Conservation (phyloP, 2,329 filamentous ascomycete genomes). For the Aspergillus candidus region DNA sequence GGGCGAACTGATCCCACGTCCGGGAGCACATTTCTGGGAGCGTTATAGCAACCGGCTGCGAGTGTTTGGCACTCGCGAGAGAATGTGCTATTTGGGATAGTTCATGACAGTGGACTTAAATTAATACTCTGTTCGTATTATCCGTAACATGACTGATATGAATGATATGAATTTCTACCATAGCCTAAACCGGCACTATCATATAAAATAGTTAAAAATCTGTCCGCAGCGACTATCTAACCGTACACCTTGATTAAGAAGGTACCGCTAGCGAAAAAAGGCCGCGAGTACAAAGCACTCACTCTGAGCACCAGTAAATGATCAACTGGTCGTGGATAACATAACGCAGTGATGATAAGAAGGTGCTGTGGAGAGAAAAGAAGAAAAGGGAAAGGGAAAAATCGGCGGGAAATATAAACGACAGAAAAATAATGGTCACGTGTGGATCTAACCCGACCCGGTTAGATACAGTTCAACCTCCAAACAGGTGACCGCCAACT, state of each 20-base stretch:
- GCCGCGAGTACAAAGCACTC: conserved; percentile 55
- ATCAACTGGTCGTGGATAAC: conserved; percentile 71
- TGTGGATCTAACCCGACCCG: conserved; percentile 25
- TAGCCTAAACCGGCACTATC: background rate
- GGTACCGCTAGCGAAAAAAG: conserved; percentile 99
- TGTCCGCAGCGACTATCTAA: conserved; percentile 98
- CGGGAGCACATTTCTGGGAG: conserved; percentile 50
- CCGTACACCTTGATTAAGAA: conserved; percentile 73
- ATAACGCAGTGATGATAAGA: conserved; percentile 90
- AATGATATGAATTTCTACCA: background rate
- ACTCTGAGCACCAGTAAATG: conserved; percentile 89
- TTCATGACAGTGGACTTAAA: background rate
- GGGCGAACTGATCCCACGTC: conserved; percentile 47
- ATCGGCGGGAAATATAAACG: conserved; percentile 17
- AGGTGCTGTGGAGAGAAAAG: conserved; percentile 58
- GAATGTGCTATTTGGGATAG: conserved; percentile 30
- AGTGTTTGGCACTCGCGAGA: conserved; percentile 55
- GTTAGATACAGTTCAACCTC: conserved; percentile 9
- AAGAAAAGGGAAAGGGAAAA: conserved; percentile 22
- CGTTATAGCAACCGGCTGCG: conserved; percentile 55
- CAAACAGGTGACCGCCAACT: conserved; percentile 34
- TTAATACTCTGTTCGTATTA: no score
- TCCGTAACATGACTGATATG: no score
- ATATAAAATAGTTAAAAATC: conserved; percentile 4
- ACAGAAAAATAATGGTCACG: conserved; percentile 22